phyloP scores from a whole-genome alignment of 352 stramenopile species.

The Phytophthora sp. region DNA sequence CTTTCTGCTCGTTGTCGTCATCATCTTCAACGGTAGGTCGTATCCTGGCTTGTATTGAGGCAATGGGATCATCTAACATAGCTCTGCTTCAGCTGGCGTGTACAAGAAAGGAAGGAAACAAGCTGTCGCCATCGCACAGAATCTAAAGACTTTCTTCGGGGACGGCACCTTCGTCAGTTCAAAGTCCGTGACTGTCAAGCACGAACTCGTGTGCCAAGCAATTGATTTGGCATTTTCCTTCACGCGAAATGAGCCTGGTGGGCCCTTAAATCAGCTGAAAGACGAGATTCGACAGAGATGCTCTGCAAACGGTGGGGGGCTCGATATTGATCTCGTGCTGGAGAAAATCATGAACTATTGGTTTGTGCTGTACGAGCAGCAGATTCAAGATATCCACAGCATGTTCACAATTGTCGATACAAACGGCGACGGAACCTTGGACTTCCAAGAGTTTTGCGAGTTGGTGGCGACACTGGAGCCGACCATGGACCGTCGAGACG shows the following conservation, averaged over 20 bases:
- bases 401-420: slow-evolving; percentile 77
- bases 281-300: slow-evolving; percentile 58
- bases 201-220: slow-evolving; percentile 68
- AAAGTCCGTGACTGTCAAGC: slow-evolving; percentile 54
- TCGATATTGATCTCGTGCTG: slow-evolving; percentile 78
- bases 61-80: slow-evolving; percentile 4
- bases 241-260: slow-evolving; percentile 49
- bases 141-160: slow-evolving; percentile 71
- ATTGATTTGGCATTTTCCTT: slow-evolving; percentile 82
- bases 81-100: slow-evolving; percentile 47
- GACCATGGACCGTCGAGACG: slow-evolving; percentile 67
- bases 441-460: slow-evolving; percentile 78
- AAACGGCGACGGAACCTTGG: slow-evolving; percentile 72
- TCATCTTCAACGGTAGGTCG: slow-evolving; percentile 82
- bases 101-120: slow-evolving; percentile 78
- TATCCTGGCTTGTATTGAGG: not conserved
- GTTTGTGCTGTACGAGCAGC: slow-evolving; percentile 78
- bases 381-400: slow-evolving; percentile 77
- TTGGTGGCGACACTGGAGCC: slow-evolving; percentile 69
- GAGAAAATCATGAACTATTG: slow-evolving; percentile 83
- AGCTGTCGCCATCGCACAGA: slow-evolving; percentile 68
- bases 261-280: slow-evolving; percentile 54
- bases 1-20: slow-evolving; percentile 76
- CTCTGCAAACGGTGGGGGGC: slow-evolving; percentile 23
- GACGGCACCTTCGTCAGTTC: slow-evolving; percentile 71